Evolutionary conservation across 257 asterid genomes (phyloP).

Genomic region (Lavandula angustifolia): DNA sequence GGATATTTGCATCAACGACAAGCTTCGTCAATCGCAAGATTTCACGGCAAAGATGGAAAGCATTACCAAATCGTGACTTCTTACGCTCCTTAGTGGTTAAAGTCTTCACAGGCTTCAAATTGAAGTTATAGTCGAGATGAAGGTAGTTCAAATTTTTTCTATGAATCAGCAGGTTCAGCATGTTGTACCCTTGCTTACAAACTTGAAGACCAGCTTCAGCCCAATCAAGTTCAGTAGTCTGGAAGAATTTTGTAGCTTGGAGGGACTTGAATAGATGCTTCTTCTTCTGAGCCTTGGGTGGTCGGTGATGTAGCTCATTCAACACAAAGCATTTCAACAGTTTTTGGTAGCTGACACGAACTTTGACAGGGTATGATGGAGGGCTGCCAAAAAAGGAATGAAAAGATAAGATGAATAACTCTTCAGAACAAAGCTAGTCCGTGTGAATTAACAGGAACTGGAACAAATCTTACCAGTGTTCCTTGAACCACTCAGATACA

Average conservation of each 20-base stretch:
- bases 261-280: conserved; percentile 92
- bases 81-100: conserved; percentile 97
- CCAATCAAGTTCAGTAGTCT: conserved; percentile 98
- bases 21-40: conserved; percentile 94
- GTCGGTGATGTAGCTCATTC: conserved; percentile 98
- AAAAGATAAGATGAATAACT: conserved; percentile 16
- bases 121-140: conserved; percentile 94
- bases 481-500: conserved; percentile 98
- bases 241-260: conserved; percentile 94
- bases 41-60: conserved; percentile 99
- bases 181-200: conserved; percentile 97
- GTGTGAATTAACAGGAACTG: conserved; percentile 10
- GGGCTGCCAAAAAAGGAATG: conserved; percentile 54
- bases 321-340: conserved; percentile 91
- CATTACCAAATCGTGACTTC: conserved; percentile 96
- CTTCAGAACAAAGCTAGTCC: background rate
- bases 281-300: conserved; percentile 98
- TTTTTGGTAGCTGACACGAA: conserved; percentile 97
- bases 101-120: conserved; percentile 97
- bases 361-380: conserved; percentile 95
- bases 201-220: conserved; percentile 99
- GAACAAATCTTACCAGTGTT: conserved; percentile 73
- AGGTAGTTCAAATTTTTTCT: conserved; percentile 91
- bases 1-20: conserved; percentile 97
- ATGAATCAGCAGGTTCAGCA: conserved; percentile 93